phyloP scores from a whole-genome alignment of 2,329 filamentous ascomycete species.

The Venturia pyrina region DNA sequence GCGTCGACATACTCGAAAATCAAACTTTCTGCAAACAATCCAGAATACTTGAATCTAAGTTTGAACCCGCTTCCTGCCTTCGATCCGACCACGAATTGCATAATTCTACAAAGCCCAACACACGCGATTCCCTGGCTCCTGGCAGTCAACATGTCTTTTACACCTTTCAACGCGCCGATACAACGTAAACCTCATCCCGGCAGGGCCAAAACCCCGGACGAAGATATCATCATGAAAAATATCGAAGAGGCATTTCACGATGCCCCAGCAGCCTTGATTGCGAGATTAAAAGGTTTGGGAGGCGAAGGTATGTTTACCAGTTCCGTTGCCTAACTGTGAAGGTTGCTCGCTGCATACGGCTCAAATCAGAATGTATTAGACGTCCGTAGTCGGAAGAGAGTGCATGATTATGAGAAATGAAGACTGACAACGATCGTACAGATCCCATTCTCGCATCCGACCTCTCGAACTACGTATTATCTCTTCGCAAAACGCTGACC shows the following conservation, averaged over 20 bases:
- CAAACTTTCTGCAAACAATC: constrained; percentile 39
- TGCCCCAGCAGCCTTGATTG: not conserved
- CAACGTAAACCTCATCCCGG: not conserved
- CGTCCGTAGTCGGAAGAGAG: not conserved
- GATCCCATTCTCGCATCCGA: constrained; percentile 4
- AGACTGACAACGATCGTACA: not conserved
- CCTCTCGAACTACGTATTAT: constrained; percentile 3
- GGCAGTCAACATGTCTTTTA: constrained; percentile 1
- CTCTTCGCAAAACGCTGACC: not conserved
- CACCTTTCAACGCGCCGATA: constrained; percentile 4
- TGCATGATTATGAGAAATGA: not conserved
- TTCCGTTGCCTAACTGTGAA: no score
- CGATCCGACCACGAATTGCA: not conserved
- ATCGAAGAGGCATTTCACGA: constrained; percentile 9
- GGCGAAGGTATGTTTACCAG: not conserved
- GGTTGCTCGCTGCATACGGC: no score
- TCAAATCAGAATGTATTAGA: no score
- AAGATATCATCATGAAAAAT: not conserved
- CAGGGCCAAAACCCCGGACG: not conserved
- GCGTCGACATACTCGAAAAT: constrained; percentile 27
- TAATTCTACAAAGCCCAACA: not conserved
- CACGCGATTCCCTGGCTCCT: not conserved
- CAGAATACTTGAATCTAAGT: not conserved
- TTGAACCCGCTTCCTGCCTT: no score
- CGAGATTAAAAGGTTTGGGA: constrained; percentile 3